Percentiles rank a stretch among this genome's conserved stretches.
phyloP scores from a whole-genome alignment of 2,329 filamentous ascomycete species.

The Tolypocladium ovalisporum region DNA sequence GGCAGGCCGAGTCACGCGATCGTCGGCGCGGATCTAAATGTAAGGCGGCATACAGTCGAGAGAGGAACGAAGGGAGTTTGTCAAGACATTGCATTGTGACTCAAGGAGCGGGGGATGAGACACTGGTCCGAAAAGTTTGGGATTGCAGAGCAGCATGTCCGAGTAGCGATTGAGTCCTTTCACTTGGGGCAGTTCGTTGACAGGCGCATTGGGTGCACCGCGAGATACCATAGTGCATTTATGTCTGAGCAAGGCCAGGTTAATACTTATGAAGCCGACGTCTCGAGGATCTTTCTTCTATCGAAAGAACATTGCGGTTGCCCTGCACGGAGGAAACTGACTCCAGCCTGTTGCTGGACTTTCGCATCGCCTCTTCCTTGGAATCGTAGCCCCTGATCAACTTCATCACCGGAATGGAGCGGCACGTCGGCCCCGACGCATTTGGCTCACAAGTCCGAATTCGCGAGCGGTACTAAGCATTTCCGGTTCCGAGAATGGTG shows the following conservation, averaged over 20 bases:
- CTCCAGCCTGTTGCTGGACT: not conserved
- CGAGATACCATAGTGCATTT: not conserved
- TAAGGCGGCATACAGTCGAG: not conserved
- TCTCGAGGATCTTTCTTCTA: not conserved
- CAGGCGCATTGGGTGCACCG: not conserved
- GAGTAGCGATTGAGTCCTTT: not conserved
- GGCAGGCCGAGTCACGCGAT: slow-evolving; percentile 18
- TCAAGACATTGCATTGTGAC: not conserved
- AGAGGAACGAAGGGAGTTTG: not conserved
- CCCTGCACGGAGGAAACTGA: not conserved
- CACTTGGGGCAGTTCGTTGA: not conserved
- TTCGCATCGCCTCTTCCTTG: not conserved
- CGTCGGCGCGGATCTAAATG: slow-evolving; percentile 13
- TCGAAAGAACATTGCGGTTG: not conserved
- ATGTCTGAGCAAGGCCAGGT: not conserved
- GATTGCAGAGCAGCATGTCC: not conserved
- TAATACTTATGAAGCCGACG: not conserved
- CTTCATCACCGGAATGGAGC: not conserved
- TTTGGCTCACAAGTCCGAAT: no score
- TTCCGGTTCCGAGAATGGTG: not conserved
- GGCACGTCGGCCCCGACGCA: not conserved
- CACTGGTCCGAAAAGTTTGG: not conserved
- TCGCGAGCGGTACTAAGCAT: no score
- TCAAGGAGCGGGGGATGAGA: not conserved
- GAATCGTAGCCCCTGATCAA: not conserved